phyloP scores from a whole-genome alignment of 2,329 filamentous ascomycete species.

The Tolypocladium paradoxum region DNA sequence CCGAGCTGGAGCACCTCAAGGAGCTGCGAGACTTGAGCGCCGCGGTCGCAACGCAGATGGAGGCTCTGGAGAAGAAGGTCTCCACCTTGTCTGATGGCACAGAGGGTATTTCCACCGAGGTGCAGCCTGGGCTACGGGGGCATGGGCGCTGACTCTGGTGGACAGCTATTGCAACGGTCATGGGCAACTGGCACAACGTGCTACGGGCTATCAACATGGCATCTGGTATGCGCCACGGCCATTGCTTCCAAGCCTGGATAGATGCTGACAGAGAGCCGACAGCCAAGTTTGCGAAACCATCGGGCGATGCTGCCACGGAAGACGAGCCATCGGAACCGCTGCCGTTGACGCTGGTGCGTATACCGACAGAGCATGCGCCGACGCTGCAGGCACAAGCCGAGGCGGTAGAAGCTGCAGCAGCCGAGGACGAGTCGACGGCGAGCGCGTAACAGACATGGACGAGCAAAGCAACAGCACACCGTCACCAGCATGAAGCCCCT shows the following conservation, averaged over 20 bases:
- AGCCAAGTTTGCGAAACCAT: slow-evolving; percentile 62
- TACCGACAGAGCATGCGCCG: slow-evolving; percentile 69
- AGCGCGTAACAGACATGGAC: background rate
- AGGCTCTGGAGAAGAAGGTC: slow-evolving; percentile 67
- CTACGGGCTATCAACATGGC: slow-evolving; percentile 79
- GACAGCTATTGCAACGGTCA: slow-evolving; percentile 68
- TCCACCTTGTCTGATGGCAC: slow-evolving; percentile 70
- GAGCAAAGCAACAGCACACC: background rate
- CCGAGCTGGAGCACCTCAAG: slow-evolving; percentile 67
- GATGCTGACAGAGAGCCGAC: slow-evolving; percentile 1
- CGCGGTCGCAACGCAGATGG: slow-evolving; percentile 71
- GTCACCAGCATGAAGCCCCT: background rate
- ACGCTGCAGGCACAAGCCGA: slow-evolving; percentile 51
- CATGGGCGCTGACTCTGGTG: slow-evolving; percentile 12
- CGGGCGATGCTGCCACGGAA: slow-evolving; percentile 22
- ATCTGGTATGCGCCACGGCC: slow-evolving; percentile 43
- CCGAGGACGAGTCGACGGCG: slow-evolving; percentile 21
- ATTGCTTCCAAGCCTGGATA: slow-evolving; percentile 4
- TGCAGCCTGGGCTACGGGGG: no score
- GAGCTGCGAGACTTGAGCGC: slow-evolving; percentile 71
- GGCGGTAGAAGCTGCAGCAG: slow-evolving; percentile 32
- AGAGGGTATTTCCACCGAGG: slow-evolving; percentile 46
- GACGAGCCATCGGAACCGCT: slow-evolving; percentile 40
- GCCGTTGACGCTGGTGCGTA: slow-evolving; percentile 74
- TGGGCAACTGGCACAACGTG: slow-evolving; percentile 83